These are phyloP conservation scores for Waltiozyma sp. DNA, from an alignment of 1,139 yeast species.

Conservation along the genomic window DNA sequence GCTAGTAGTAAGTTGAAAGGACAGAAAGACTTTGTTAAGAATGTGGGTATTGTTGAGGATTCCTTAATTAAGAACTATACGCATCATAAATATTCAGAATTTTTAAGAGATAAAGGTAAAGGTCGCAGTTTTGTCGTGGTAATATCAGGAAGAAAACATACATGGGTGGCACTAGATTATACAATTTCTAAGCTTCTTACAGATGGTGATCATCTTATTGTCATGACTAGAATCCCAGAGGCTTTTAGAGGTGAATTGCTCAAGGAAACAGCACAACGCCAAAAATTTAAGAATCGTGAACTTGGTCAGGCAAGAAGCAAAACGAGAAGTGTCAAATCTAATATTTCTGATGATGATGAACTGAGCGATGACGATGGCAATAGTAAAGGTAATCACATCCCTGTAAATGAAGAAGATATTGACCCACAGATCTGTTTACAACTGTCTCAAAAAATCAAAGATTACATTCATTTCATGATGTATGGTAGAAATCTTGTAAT, in stretches of 20 bases:
- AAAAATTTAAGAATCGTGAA: neutral
- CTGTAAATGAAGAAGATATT: slow-evolving; percentile 1
- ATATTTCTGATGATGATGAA: neutral
- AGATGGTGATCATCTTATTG: slow-evolving; percentile 54
- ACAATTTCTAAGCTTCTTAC: slow-evolving; percentile 38
- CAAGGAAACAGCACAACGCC: neutral
- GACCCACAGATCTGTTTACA: slow-evolving; percentile 12
- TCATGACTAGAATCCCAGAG: slow-evolving; percentile 34
- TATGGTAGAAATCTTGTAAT: slow-evolving; percentile 34
- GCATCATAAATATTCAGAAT: neutral
- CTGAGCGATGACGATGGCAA: slow-evolving; percentile 1
- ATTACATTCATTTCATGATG: slow-evolving; percentile 35
- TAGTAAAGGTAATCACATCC: neutral
- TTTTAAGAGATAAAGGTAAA: neutral
- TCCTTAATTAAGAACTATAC: neutral
- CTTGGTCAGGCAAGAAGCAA: neutral
- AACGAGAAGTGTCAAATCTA: neutral
- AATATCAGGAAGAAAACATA: slow-evolving; percentile 58
- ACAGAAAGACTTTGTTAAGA: neutral
- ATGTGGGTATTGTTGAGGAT: neutral
- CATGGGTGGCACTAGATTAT: slow-evolving; percentile 79
- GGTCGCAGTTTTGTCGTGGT: slow-evolving; percentile 47
- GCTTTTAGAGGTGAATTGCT: slow-evolving; percentile 3
- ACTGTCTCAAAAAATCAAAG: slow-evolving; percentile 30
- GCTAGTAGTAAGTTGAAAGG: neutral